Base-by-base conservation (phyloP, 1,139 yeast genomes). In the Diutina sp. region DNA sequence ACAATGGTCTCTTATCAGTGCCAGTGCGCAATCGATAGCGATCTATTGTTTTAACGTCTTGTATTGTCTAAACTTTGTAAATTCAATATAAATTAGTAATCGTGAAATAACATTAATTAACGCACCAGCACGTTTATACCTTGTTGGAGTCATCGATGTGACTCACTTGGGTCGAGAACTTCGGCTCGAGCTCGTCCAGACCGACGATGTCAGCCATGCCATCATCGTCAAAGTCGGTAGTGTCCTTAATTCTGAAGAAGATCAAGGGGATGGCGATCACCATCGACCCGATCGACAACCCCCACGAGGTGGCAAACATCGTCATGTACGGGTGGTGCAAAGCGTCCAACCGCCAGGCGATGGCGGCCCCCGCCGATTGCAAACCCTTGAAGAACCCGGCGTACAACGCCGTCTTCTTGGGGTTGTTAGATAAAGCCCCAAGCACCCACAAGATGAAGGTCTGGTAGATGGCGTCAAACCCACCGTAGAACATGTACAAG, bases 301-400 rank as follows among this genome's bases (percentile, higher is more conserved):
- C 86, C 87, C 87, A 82, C 21, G 80, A 73, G 30, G 81, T 72
- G 12, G 72, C 82, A 63, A 80, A 82, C 69, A 80, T 66, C 57
- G 67, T 64, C 64, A 73, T 71, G 67, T 72, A 82, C 21, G 80
- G 69, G 18, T 62, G 63, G 4, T 66, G 67, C 56, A 70, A 61
- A 46, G 82, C 77, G 64, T 83, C 85, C 59, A 83, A 69, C 62
- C 84, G 69, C 86, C 87, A 83, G 11, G 77, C 79, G 58, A 83
- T 72, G 28, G 84, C 86, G 25, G 83, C 82, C 64, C 84, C 85
- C 14, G 84, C 85, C 35, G 83, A 77, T 69, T 83, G 87, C 56
- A 82, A 68, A 59, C 85, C 82, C 70, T 83, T 83, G 71, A 80
- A 83, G 67, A 79, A 79, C 54, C 86, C 85, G 53, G 82, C 84